Evolutionary conservation across 495 filamentous ascomycete genomes (phyloP).

Genomic region (Tuber magnatum): DNA sequence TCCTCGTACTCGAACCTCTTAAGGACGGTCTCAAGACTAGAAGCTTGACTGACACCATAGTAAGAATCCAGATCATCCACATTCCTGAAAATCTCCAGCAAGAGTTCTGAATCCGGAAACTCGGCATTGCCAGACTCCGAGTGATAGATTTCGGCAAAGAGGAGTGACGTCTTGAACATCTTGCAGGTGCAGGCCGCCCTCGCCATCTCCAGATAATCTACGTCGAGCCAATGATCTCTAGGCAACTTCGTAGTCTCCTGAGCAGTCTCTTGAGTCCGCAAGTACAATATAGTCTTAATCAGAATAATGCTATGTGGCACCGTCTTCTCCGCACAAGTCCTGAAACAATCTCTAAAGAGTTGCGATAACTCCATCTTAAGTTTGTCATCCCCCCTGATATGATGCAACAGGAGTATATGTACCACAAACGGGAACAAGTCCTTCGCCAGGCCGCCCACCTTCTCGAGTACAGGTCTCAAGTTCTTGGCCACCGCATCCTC

Average conservation of each 20-base stretch:
- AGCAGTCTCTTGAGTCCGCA: constrained; percentile 70
- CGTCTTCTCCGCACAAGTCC: constrained; percentile 39
- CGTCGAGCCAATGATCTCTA: constrained; percentile 73
- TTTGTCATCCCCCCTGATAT: constrained; percentile 42
- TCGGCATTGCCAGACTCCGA: constrained; percentile 55
- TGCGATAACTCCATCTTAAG: constrained; percentile 44
- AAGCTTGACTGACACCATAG: constrained; percentile 79
- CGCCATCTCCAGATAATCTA: constrained; percentile 67
- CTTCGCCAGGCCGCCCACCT: constrained; percentile 60
- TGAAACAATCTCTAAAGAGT: constrained; percentile 42
- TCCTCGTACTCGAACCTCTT: constrained; percentile 84
- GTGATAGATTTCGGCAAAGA: constrained; percentile 68
- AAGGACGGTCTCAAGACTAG: constrained; percentile 67
- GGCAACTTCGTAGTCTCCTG: constrained; percentile 69
- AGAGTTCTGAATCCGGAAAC: constrained; percentile 56
- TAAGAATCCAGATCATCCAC: constrained; percentile 94
- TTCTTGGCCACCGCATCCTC: constrained; percentile 61
- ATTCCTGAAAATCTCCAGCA: constrained; percentile 76
- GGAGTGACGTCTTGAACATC: constrained; percentile 76
- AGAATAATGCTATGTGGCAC: constrained; percentile 54
- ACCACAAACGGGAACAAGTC: constrained; percentile 69
- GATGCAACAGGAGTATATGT: constrained; percentile 62
- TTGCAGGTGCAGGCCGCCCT: constrained; percentile 70
- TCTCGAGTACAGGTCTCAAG: constrained; percentile 55
- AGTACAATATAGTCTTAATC: constrained; percentile 75